phyloP scores from a whole-genome alignment of 805 yeast species.

The Starmerella potacharoeniae region DNA sequence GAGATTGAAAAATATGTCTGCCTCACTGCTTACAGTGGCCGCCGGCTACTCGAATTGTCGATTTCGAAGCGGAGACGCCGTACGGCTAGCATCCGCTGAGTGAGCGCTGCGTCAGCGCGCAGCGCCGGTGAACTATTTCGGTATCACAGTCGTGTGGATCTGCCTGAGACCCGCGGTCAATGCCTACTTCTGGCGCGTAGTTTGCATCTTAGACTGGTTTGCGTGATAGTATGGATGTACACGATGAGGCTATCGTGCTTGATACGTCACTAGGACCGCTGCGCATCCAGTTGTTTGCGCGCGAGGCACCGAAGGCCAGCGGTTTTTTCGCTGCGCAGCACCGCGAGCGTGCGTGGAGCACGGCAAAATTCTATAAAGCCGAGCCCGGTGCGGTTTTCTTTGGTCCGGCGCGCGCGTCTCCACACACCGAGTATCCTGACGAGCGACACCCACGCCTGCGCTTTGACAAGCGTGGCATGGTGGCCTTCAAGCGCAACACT shows the following conservation, averaged over 20 bases:
- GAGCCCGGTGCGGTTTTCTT: background rate
- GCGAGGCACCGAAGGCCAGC: constrained; percentile 12
- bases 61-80: background rate
- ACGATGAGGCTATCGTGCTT: background rate
- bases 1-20: background rate
- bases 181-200: too few relatives aligned
- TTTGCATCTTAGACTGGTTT: background rate
- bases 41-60: background rate
- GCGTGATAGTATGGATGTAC: background rate
- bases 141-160: too few relatives aligned
- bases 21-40: background rate
- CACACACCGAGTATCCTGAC: background rate
- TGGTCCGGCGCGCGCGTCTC: background rate
- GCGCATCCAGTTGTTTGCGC: constrained; percentile 3
- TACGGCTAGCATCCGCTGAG: too few relatives aligned
- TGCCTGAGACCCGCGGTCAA: too few relatives aligned
- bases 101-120: too few relatives aligned
- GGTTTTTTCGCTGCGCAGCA: constrained; percentile 8
- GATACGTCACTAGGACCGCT: background rate
- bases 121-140: too few relatives aligned
- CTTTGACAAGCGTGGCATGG: background rate
- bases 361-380: background rate
- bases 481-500: background rate
- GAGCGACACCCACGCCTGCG: background rate
- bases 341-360: constrained; percentile 3